phyloP scores from a whole-genome alignment of 129 eudicot genomes.

The Arctium lappa region DNA sequence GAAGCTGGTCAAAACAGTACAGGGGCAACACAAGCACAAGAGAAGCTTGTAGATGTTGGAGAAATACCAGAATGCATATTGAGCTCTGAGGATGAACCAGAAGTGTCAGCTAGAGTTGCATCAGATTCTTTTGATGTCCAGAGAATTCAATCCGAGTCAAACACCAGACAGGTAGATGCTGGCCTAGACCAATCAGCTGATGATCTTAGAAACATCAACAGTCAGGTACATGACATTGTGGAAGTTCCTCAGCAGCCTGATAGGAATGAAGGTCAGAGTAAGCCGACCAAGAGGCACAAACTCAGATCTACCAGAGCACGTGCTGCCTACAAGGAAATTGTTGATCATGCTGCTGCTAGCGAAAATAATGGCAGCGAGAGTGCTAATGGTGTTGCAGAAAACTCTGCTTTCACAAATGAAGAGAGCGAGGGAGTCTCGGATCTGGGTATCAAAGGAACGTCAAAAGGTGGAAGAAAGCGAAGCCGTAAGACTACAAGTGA shows the following conservation, averaged over 20 bases:
- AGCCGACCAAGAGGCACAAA: conserved; percentile 43
- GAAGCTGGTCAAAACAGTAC: conserved; percentile 26
- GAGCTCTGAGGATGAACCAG: conserved; percentile 48
- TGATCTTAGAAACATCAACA: conserved; percentile 26
- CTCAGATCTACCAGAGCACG: conserved; percentile 38
- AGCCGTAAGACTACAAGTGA: conserved; percentile 50
- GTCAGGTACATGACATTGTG: conserved; percentile 29
- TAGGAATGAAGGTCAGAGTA: conserved; percentile 29
- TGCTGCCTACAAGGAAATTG: conserved; percentile 34
- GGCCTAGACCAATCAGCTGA: conserved; percentile 38
- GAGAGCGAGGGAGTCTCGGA: conserved; percentile 50
- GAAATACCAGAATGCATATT: conserved; percentile 38
- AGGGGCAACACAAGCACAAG: conserved; percentile 32
- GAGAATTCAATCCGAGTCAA: conserved; percentile 23
- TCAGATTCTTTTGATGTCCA: conserved; percentile 48
- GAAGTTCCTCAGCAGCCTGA: conserved; percentile 56
- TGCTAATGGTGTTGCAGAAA: conserved; percentile 51
- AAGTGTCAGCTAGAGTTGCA: conserved; percentile 43
- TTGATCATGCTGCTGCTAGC: conserved; percentile 28
- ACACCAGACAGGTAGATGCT: conserved; percentile 32
- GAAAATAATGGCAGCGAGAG: conserved; percentile 36
- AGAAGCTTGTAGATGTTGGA: conserved; percentile 34
- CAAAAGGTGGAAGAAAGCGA: conserved; percentile 52
- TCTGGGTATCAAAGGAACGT: conserved; percentile 27
- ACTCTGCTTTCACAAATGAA: conserved; percentile 40